A percentile compares a stretch with the other conserved stretches of the same genome.
phyloP scores from a whole-genome alignment of 345 rosid genomes.

The Gossypium thurberi region DNA sequence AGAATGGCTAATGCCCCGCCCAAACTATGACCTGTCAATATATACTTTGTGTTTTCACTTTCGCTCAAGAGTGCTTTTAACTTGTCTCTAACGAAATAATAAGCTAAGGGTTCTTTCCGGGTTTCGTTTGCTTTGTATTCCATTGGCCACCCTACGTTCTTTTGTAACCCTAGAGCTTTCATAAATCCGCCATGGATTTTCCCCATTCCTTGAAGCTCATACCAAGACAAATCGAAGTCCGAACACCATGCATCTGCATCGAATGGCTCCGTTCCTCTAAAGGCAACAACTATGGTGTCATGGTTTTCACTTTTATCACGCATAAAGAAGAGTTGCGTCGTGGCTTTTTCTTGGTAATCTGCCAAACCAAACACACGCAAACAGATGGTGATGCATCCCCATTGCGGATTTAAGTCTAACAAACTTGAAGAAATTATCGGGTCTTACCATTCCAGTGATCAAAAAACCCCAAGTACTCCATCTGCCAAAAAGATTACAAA shows the following conservation, averaged over 20 bases:
- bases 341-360: slow-evolving; percentile 54
- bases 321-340: slow-evolving; percentile 52
- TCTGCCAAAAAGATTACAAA: slow-evolving; percentile 22
- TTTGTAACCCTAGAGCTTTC: slow-evolving; percentile 76
- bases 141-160: slow-evolving; percentile 49
- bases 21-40: slow-evolving; percentile 66
- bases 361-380: slow-evolving; percentile 1
- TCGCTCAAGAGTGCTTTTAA: slow-evolving; percentile 27
- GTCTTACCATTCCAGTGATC: slow-evolving; percentile 61
- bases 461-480: slow-evolving; percentile 49
- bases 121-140: slow-evolving; percentile 17
- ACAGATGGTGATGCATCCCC: not conserved
- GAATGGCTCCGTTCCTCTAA: slow-evolving; percentile 65
- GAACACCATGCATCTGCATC: slow-evolving; percentile 65
- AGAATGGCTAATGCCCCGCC: slow-evolving; percentile 78
- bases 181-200: slow-evolving; percentile 69
- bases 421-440: not conserved
- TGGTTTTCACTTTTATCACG: slow-evolving; percentile 28
- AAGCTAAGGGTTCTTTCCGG: slow-evolving; percentile 35
- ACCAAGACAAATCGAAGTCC: slow-evolving; percentile 72
- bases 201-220: slow-evolving; percentile 50
- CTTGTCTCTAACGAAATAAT: slow-evolving; percentile 47
- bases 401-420: not conserved
- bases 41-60: slow-evolving; percentile 29
- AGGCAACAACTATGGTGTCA: slow-evolving; percentile 49